These are phyloP conservation scores for Tetrapisispora pingtungensis DNA, from an alignment of 805 yeast species.

Conservation along the genomic window DNA sequence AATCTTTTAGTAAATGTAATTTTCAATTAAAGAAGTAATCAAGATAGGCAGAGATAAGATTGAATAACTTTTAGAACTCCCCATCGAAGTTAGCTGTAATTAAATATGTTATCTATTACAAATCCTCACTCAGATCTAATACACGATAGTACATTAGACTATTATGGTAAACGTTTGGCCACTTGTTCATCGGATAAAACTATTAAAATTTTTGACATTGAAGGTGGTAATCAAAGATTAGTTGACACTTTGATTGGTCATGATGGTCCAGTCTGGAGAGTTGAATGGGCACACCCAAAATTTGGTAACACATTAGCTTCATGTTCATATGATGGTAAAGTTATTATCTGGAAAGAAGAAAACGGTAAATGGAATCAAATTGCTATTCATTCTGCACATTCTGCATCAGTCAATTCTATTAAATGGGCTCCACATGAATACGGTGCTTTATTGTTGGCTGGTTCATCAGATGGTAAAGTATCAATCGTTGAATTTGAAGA, in stretches of 20 bases:
- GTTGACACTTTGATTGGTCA: constrained; percentile 84
- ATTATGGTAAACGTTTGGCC: constrained; percentile 91
- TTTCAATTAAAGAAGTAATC: too few relatives aligned
- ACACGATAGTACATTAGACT: constrained; percentile 95
- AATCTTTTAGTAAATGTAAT: too few relatives aligned
- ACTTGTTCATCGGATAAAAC: constrained; percentile 94
- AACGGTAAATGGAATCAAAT: constrained; percentile 79
- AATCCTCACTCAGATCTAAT: constrained; percentile 88
- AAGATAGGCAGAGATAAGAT: too few relatives aligned
- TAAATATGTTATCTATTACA: constrained; percentile 60
- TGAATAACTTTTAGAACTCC: too few relatives aligned
- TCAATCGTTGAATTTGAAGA: constrained; percentile 86
- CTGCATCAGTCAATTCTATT: constrained; percentile 89
- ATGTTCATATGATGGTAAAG: constrained; percentile 92
- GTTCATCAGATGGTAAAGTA: constrained; percentile 88
- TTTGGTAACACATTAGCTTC: constrained; percentile 92
- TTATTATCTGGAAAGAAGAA: constrained; percentile 90
- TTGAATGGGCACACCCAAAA: constrained; percentile 97
- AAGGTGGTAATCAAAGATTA: constrained; percentile 71
- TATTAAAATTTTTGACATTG: constrained; percentile 87
- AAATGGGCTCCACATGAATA: constrained; percentile 97
- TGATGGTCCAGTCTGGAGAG: constrained; percentile 99
- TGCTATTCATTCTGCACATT: constrained; percentile 79
- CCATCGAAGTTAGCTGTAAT: too few relatives aligned
- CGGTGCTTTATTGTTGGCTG: constrained; percentile 83